These are phyloP conservation scores for Citrullus mucosospermus DNA, from an alignment of 306 rosid species.

Conservation along the genomic window DNA sequence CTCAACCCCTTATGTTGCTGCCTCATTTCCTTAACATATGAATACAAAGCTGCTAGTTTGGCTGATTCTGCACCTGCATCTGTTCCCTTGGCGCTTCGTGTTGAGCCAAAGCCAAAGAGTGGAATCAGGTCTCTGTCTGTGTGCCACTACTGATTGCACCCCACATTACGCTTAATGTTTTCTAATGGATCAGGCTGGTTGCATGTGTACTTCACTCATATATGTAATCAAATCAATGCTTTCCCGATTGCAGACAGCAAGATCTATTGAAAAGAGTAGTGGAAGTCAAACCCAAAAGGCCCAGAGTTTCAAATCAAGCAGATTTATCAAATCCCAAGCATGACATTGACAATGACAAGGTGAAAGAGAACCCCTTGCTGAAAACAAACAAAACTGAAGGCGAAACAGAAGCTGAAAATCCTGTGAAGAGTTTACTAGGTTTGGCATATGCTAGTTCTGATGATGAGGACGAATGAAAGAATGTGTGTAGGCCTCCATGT, in stretches of 20 bases:
- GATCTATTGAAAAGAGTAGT: constrained; percentile 76
- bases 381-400: constrained; percentile 20
- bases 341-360: constrained; percentile 18
- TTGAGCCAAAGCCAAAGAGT: constrained; percentile 88
- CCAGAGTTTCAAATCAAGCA: constrained; percentile 28
- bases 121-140: constrained; percentile 59
- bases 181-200: not conserved
- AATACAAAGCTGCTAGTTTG: constrained; percentile 74
- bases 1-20: not conserved
- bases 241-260: constrained; percentile 54
- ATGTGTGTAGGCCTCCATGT: not conserved
- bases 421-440: constrained; percentile 60
- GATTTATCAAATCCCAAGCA: constrained; percentile 12
- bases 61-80: constrained; percentile 89
- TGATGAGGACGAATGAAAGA: constrained; percentile 38
- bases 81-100: constrained; percentile 71
- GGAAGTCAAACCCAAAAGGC: constrained; percentile 87
- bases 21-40: constrained; percentile 40
- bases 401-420: constrained; percentile 22
- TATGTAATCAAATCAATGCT: not conserved
- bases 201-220: not conserved
- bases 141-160: not conserved
- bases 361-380: constrained; percentile 14
- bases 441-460: constrained; percentile 80
- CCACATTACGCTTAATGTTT: not conserved